A percentile compares a stretch with the other conserved stretches of the same genome.
These are phyloP conservation scores for Boletus austroedulis DNA, from an alignment of 1,284 basidiomycete species.

Conservation along the genomic window DNA sequence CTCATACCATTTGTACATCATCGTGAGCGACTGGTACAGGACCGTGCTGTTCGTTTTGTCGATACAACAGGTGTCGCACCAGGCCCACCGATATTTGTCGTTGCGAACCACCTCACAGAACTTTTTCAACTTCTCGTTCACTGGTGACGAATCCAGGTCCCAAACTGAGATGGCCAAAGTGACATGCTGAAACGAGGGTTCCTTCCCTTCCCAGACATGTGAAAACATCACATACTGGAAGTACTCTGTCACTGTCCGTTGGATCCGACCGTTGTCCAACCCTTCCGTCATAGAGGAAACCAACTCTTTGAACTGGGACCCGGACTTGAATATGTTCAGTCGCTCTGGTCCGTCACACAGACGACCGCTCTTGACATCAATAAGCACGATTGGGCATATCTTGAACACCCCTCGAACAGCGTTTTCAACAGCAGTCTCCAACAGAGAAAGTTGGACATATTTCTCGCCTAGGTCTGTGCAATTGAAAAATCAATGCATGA, in stretches of 20 bases:
- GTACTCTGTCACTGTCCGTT: neutral
- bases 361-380: conserved; percentile 6
- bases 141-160: too few species aligned
- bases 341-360: conserved; percentile 3
- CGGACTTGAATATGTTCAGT: conserved; percentile 5
- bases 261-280: neutral
- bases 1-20: neutral
- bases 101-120: too few species aligned
- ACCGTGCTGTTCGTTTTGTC: neutral
- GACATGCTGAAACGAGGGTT: too few species aligned
- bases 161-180: too few species aligned
- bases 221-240: too few species aligned
- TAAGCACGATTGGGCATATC: conserved; percentile 2
- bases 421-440: neutral
- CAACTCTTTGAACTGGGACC: conserved; percentile 2
- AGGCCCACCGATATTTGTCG: too few species aligned
- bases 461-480: neutral
- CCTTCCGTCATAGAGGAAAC: neutral
- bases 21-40: neutral
- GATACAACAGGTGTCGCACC: too few species aligned
- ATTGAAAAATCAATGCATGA: too few species aligned
- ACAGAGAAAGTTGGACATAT: neutral
- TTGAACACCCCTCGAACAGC: neutral
- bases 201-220: too few species aligned
- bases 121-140: too few species aligned